phyloP scores from a whole-genome alignment of 2,329 filamentous ascomycete genomes.

The Colletotrichum brevisporum region DNA sequence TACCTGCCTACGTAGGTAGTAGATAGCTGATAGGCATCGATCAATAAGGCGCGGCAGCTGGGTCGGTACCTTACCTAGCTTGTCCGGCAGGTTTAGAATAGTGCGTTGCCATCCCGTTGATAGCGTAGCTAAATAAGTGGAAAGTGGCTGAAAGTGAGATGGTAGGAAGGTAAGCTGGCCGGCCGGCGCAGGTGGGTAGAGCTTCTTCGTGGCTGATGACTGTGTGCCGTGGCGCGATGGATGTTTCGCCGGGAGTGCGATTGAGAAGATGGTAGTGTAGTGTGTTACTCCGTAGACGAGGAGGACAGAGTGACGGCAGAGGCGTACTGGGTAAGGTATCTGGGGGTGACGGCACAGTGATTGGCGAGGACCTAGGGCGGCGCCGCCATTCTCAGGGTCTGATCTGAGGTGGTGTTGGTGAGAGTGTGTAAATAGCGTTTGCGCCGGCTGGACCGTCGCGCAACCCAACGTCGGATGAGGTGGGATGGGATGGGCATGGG shows the following conservation, averaged over 20 bases:
- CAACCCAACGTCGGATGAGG: conserved; percentile 7
- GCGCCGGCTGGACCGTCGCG: not conserved
- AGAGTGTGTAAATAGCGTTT: conserved; percentile 33
- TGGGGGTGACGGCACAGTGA: conserved; percentile 30
- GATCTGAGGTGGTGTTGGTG: conserved; percentile 19
- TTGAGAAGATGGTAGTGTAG: not conserved
- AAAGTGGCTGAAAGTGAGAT: conserved; percentile 11
- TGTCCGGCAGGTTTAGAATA: conserved; percentile 25
- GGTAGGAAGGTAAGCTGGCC: conserved; percentile 5
- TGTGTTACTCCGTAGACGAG: not conserved
- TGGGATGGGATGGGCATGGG: conserved; percentile 16
- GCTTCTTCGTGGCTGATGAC: conserved; percentile 20
- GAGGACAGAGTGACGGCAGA: conserved; percentile 15
- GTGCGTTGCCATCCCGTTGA: conserved; percentile 37
- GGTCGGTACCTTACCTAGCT: conserved; percentile 1
- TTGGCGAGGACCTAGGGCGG: not conserved
- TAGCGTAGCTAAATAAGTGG: conserved; percentile 22
- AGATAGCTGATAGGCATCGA: too few relatives aligned
- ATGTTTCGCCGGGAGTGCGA: conserved; percentile 35
- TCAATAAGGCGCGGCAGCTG: conserved; percentile 12
- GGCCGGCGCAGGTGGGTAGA: conserved; percentile 24
- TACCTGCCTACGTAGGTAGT: too few relatives aligned
- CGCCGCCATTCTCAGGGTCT: conserved; percentile 23
- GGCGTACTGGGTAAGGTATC: conserved; percentile 38
- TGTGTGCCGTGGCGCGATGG: conserved; percentile 12